phyloP scores from a whole-genome alignment of 108 stramenopile genomes.

The Parietichytrium sp. region DNA sequence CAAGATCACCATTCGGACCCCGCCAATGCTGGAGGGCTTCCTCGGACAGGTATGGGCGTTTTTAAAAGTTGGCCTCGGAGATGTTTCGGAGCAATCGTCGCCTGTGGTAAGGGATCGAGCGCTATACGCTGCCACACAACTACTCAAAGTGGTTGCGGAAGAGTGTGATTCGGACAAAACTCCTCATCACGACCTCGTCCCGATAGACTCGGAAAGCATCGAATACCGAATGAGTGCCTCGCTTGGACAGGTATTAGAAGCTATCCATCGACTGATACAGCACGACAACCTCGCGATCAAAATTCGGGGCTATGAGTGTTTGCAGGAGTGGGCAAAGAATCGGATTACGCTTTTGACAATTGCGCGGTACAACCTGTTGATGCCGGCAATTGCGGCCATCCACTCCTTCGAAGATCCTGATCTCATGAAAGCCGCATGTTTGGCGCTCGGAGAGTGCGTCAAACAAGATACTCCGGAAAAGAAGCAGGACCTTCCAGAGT shows the following conservation, averaged over 20 bases:
- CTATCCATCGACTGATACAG: constrained; percentile 3
- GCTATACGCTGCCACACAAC: constrained; percentile 13
- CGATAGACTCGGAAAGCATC: constrained; percentile 1
- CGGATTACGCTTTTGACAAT: background rate
- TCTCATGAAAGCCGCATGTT: background rate
- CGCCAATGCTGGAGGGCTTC: background rate
- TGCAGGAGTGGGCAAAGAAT: background rate
- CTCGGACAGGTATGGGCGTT: background rate
- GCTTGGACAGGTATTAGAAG: constrained; percentile 24
- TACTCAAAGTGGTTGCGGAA: constrained; percentile 1
- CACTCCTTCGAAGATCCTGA: background rate
- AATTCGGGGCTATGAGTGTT: background rate
- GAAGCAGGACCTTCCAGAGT: background rate
- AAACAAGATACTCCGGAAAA: background rate
- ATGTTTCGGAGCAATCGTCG: too few species aligned
- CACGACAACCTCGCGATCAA: background rate
- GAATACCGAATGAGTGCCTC: background rate
- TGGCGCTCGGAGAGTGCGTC: background rate
- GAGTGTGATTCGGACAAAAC: background rate
- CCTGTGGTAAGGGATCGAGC: background rate
- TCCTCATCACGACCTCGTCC: background rate
- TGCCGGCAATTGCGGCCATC: background rate
- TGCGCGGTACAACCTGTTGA: background rate
- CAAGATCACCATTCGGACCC: background rate
- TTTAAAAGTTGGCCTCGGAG: background rate